A percentile compares a stretch with the other conserved stretches of the same genome.
phyloP scores from a whole-genome alignment of 345 rosid species.

The Brassica nigra region DNA sequence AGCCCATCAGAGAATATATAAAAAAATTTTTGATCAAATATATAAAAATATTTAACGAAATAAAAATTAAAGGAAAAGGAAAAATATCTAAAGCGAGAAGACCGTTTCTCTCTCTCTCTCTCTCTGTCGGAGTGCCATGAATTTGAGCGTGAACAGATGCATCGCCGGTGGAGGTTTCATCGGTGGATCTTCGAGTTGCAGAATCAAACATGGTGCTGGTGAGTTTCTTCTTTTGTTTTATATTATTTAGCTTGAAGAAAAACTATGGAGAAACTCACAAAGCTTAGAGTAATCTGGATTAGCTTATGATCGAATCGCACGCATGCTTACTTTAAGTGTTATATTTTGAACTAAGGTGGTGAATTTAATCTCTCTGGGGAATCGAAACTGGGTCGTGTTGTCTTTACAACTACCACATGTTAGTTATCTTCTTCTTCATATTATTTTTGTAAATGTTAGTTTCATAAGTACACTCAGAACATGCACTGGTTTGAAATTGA shows the following conservation, averaged over 20 bases:
- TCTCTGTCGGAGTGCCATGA: background rate
- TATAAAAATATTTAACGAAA: background rate
- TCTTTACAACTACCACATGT: background rate
- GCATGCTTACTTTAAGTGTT: background rate
- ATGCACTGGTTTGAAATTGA: background rate
- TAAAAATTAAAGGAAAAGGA: background rate
- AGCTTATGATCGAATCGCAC: background rate
- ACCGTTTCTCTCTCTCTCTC: background rate
- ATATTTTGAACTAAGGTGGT: background rate
- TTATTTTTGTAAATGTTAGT: background rate
- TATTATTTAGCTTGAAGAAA: background rate
- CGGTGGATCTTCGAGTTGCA: background rate
- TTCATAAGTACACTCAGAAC: background rate
- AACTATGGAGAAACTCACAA: background rate
- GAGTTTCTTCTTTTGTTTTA: background rate
- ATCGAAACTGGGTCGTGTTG: slow-evolving; percentile 13
- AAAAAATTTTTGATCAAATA: no score
- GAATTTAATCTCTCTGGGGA: background rate
- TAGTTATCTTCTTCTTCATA: slow-evolving; percentile 3
- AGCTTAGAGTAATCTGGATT: background rate
- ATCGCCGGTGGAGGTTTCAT: background rate
- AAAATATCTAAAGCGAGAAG: background rate
- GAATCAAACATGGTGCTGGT: background rate
- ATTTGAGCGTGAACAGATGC: background rate
- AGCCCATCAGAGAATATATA: background rate